Evolutionary conservation across 2,329 filamentous ascomycete genomes (phyloP).

Genomic region (Chalara sp.): DNA sequence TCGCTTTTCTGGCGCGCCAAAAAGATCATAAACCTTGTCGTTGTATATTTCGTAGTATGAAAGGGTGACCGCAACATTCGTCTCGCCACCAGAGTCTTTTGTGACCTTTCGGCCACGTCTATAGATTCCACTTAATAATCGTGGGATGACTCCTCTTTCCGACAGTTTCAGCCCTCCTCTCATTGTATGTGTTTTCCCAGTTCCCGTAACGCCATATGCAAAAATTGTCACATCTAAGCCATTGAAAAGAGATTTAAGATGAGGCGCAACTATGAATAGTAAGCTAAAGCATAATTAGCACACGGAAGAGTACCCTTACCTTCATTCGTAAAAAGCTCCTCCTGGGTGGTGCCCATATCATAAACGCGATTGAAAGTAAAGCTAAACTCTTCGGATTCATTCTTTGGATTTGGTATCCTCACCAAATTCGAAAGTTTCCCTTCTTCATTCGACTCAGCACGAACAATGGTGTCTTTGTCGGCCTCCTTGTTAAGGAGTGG

Average conservation of each 20-base stretch:
- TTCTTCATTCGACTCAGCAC: constrained; percentile 54
- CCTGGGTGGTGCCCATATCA: constrained; percentile 71
- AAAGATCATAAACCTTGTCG: constrained; percentile 87
- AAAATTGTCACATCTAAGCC: constrained; percentile 86
- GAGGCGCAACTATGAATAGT: constrained; percentile 63
- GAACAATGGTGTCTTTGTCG: constrained; percentile 82
- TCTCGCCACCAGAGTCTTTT: constrained; percentile 68
- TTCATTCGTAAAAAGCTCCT: constrained; percentile 83
- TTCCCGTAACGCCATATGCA: constrained; percentile 88
- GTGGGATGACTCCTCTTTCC: constrained; percentile 81
- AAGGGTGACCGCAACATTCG: constrained; percentile 65
- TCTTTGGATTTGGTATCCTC: constrained; percentile 90
- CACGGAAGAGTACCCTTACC: constrained; percentile 42
- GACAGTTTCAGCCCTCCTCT: constrained; percentile 80
- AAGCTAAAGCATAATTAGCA: constrained; percentile 2
- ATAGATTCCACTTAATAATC: constrained; percentile 79
- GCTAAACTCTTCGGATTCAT: constrained; percentile 81
- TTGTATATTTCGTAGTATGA: constrained; percentile 98
- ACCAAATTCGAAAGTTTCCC: constrained; percentile 62
- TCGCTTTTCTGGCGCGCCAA: constrained; percentile 82
- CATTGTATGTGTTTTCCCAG: constrained; percentile 95
- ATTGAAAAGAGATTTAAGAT: constrained; percentile 85
- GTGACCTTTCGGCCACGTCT: constrained; percentile 76
- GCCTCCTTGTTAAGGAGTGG: constrained; percentile 81
- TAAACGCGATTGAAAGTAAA: constrained; percentile 96